phyloP scores from a whole-genome alignment of 2,329 filamentous ascomycete species.

The Shiraia bambusicola region DNA sequence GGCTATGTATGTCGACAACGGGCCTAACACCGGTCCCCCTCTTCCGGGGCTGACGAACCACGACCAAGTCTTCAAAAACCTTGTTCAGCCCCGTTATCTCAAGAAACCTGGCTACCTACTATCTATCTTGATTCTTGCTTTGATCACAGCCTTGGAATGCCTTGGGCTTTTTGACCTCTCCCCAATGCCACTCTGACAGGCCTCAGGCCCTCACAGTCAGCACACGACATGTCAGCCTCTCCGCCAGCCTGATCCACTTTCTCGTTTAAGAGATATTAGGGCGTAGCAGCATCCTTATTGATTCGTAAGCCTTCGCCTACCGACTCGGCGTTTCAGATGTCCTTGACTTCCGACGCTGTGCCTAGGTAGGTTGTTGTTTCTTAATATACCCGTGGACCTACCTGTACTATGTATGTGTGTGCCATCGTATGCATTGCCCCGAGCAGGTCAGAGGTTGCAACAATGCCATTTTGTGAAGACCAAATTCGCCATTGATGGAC shows the following conservation, averaged over 20 bases:
- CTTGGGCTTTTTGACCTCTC: constrained; percentile 2
- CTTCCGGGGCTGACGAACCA: constrained; percentile 35
- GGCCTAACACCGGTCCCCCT: constrained; percentile 35
- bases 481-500: no score
- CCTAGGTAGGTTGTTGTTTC: no score
- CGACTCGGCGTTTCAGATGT: constrained; percentile 31
- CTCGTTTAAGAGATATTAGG: constrained; percentile 6
- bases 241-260: constrained; percentile 9
- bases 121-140: constrained; percentile 1
- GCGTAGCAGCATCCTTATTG: constrained; percentile 25
- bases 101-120: no score
- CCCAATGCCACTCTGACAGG: constrained; percentile 10
- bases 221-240: constrained; percentile 19
- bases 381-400: no score
- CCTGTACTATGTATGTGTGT: no score
- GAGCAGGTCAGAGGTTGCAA: no score
- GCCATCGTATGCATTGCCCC: no score
- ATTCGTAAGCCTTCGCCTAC: constrained; percentile 35
- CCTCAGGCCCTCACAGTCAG: no score
- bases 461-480: no score
- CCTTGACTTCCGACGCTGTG: constrained; percentile 10
- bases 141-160: not conserved
- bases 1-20: constrained; percentile 26
- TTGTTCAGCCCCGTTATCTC: constrained; percentile 11
- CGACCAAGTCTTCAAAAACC: constrained; percentile 24